These are phyloP conservation scores for Daldinia grandis DNA, from an alignment of 495 filamentous ascomycete species.

Conservation along the genomic window DNA sequence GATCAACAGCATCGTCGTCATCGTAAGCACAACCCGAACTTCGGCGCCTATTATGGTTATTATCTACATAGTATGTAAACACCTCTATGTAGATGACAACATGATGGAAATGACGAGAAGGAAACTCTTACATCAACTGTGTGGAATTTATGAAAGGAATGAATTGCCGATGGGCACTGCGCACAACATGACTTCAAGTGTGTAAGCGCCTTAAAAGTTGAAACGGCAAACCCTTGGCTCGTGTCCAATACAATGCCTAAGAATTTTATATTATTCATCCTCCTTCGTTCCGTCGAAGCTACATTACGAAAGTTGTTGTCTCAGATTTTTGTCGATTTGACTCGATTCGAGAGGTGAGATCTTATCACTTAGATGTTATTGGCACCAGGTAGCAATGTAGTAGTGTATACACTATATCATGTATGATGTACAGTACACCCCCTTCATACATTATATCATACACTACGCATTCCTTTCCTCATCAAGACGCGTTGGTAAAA, in stretches of 20 bases:
- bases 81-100: not conserved
- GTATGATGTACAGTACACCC: slow-evolving; percentile 1
- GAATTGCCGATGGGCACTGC: slow-evolving; percentile 27
- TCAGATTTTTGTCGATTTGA: slow-evolving; percentile 23
- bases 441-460: slow-evolving; percentile 2
- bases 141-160: slow-evolving; percentile 20
- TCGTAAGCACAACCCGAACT: slow-evolving; percentile 5
- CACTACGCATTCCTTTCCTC: slow-evolving; percentile 17
- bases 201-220: slow-evolving; percentile 41
- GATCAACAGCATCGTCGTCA: slow-evolving; percentile 21
- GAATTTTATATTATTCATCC: slow-evolving; percentile 28
- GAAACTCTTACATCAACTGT: slow-evolving; percentile 10
- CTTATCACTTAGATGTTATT: slow-evolving; percentile 33
- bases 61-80: not conserved
- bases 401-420: slow-evolving; percentile 1
- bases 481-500: slow-evolving; percentile 20
- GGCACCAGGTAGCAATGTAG: slow-evolving; percentile 15
- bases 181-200: slow-evolving; percentile 24
- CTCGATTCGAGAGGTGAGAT: slow-evolving; percentile 29
- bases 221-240: slow-evolving; percentile 43
- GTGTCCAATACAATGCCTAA: slow-evolving; percentile 29
- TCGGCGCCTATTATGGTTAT: not conserved
- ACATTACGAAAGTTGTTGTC: slow-evolving; percentile 36
- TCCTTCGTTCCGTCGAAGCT: slow-evolving; percentile 25
- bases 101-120: slow-evolving; percentile 16